Conservation (phyloP, 140 eudicot species). For the Cichorium intybus region DNA sequence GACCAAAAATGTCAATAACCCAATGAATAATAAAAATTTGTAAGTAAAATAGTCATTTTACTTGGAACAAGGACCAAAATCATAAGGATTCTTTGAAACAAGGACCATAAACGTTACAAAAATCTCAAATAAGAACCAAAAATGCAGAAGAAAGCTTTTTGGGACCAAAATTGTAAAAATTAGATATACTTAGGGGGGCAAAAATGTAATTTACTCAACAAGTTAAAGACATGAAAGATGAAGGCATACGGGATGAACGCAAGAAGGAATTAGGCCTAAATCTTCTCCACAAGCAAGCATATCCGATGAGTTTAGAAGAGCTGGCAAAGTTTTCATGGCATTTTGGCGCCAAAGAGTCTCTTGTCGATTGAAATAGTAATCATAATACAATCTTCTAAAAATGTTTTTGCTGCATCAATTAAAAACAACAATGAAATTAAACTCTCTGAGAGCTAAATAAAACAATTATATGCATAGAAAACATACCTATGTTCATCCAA, state of each 20-base stretch:
- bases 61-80: not conserved
- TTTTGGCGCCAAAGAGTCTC: conserved; percentile 94
- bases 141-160: not conserved
- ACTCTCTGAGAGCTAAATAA: too few species aligned
- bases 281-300: conserved; percentile 99
- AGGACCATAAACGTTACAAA: not conserved
- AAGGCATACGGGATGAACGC: conserved; percentile 93
- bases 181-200: not conserved
- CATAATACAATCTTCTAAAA: conserved; percentile 76
- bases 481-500: conserved; percentile 81
- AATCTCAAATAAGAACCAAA: not conserved
- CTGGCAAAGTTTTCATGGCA: conserved; percentile 95
- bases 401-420: conserved; percentile 68
- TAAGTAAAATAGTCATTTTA: not conserved
- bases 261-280: conserved; percentile 92
- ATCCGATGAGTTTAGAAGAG: conserved; percentile 88
- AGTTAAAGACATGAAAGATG: not conserved
- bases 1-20: not conserved
- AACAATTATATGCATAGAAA: not conserved
- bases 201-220: not conserved
- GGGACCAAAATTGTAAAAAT: too few species aligned
- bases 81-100: not conserved
- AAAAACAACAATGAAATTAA: not conserved
- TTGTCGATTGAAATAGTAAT: conserved; percentile 96
- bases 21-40: not conserved